Percentiles rank a stretch among this genome's conserved stretches.
Evolutionary conservation across 768 basidiomycete species (phyloP).

Genomic region (Suillus cothurnatus): DNA sequence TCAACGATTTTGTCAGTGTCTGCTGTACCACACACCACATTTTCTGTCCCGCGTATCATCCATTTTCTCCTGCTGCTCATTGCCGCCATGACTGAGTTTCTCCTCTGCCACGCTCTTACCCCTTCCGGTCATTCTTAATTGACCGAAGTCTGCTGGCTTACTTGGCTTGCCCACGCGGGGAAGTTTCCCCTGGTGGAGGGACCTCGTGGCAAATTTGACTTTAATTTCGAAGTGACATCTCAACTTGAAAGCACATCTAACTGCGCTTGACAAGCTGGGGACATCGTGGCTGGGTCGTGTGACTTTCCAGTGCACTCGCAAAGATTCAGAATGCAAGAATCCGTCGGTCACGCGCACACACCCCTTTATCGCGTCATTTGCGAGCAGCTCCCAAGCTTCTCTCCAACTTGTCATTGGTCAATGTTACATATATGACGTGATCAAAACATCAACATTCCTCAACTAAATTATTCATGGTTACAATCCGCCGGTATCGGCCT

Average conservation of each 20-base stretch:
- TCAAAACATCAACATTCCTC: not conserved
- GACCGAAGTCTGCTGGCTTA: not conserved
- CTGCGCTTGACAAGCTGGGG: not conserved
- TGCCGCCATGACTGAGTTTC: not conserved
- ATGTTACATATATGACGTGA: not conserved
- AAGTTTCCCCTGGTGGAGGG: not conserved
- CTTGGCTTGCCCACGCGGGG: not conserved
- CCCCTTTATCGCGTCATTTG: too few relatives aligned
- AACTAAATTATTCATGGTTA: not conserved
- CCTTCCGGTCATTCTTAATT: not conserved
- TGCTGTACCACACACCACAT: too few relatives aligned
- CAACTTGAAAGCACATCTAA: not conserved
- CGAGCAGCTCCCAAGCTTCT: not conserved
- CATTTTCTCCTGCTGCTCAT: not conserved
- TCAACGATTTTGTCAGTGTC: not conserved
- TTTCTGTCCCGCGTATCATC: not conserved
- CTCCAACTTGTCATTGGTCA: not conserved
- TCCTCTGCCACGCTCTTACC: not conserved
- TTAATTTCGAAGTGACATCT: not conserved
- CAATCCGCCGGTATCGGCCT: not conserved
- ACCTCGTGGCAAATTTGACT: not conserved
- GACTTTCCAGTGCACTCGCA: not conserved
- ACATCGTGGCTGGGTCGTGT: not conserved
- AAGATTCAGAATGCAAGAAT: not conserved
- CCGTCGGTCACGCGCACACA: too few relatives aligned